Percentiles rank a stretch among this genome's conserved stretches.
phyloP scores from a whole-genome alignment of 2,329 filamentous ascomycete genomes.

The Ophiostoma sp. region DNA sequence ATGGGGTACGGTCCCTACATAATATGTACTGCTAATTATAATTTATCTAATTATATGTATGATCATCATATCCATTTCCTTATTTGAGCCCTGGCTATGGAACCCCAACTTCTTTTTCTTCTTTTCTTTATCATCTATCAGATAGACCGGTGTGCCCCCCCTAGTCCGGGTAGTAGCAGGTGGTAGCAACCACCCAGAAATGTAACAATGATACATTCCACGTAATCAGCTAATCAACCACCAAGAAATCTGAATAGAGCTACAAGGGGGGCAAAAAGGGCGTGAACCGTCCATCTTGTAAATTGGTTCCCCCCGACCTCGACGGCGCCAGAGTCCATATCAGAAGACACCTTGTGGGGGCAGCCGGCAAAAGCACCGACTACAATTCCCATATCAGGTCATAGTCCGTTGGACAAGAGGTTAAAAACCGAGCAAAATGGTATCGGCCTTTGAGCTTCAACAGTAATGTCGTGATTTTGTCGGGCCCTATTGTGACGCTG shows the following conservation, averaged over 20 bases:
- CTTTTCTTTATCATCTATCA: neutral
- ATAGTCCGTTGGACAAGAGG: neutral
- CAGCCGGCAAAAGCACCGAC: neutral
- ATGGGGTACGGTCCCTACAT: neutral
- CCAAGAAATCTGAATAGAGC: neutral
- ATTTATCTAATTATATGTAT: neutral
- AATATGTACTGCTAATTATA: neutral
- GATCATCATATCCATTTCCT: neutral
- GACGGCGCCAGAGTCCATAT: neutral
- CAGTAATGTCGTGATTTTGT: neutral
- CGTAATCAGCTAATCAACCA: constrained; percentile 4
- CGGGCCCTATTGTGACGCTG: neutral
- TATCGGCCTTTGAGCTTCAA: constrained; percentile 2
- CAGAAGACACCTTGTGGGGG: constrained; percentile 8
- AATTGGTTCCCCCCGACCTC: neutral
- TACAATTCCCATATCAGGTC: neutral
- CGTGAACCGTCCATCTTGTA: neutral
- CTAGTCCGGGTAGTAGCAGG: neutral
- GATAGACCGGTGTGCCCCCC: neutral
- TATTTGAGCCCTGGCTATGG: neutral
- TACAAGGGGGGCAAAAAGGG: neutral
- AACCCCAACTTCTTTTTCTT: constrained; percentile 7
- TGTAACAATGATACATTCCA: constrained; percentile 6
- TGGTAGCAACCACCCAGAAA: constrained; percentile 10
- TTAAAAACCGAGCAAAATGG: constrained; percentile 1